Conservation (phyloP, 371 early-diverging fungal species). For the Apophysomyces elegans region DNA sequence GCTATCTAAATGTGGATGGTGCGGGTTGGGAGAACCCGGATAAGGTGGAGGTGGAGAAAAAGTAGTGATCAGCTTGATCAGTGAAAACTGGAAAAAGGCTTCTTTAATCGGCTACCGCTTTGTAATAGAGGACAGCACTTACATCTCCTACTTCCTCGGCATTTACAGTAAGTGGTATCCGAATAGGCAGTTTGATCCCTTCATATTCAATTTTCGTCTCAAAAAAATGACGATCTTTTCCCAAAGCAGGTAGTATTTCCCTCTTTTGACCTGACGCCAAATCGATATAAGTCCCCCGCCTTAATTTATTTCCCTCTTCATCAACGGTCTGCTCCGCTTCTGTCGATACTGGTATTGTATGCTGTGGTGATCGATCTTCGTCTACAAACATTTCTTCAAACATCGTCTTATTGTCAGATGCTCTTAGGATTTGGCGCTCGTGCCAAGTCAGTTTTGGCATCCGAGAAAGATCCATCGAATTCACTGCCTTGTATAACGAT, state of each 20-base stretch:
- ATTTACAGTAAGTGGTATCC: constrained; percentile 84
- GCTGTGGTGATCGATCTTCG: constrained; percentile 23
- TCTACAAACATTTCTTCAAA: constrained; percentile 81
- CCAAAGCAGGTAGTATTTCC: constrained; percentile 49
- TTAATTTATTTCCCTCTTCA: constrained; percentile 28
- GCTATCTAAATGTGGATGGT: constrained; percentile 87
- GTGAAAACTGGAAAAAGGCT: constrained; percentile 63
- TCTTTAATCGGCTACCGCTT: background rate
- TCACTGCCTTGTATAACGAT: constrained; percentile 80
- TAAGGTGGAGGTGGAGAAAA: constrained; percentile 58
- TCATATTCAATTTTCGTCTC: constrained; percentile 86
- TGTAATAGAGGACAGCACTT: constrained; percentile 24
- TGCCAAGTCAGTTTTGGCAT: constrained; percentile 81
- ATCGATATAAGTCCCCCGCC: constrained; percentile 59
- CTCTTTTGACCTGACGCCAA: constrained; percentile 52
- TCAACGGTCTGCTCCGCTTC: constrained; percentile 23
- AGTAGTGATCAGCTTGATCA: constrained; percentile 76
- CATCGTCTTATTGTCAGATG: constrained; percentile 80
- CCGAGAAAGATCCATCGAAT: constrained; percentile 81
- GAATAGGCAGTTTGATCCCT: constrained; percentile 81
- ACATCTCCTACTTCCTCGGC: constrained; percentile 94
- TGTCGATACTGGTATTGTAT: constrained; percentile 21
- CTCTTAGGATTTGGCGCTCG: constrained; percentile 79
- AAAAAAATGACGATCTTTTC: constrained; percentile 86
- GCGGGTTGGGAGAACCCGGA: constrained; percentile 63